Evolutionary conservation across 2,329 filamentous ascomycete genomes (phyloP), one percentile per base, ranked within the genome.

Genomic region (Phyllosticta citrichinensis): DNA sequence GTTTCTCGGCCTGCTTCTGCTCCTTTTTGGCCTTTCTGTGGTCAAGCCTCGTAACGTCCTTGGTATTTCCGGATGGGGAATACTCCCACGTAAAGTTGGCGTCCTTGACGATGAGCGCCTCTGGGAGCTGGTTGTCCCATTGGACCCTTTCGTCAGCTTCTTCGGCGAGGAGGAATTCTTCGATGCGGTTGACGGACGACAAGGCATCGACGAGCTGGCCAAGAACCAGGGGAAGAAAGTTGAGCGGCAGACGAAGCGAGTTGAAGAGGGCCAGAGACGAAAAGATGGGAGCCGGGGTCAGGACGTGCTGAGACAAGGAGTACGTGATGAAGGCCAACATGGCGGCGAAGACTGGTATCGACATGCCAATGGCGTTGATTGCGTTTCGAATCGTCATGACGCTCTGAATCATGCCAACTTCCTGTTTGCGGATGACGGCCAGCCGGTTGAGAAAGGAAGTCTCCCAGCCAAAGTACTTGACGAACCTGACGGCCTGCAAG

Each of bases 381-480:
- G 81, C 90, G 71, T 95, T 95, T 67, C 91, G 84, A 65, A 95
- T 89, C 1, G 88, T 84, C 27, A 97, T 77, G 54, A 97, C 76
- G 14, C 91, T 77, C 71, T 96, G 92, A 62, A 97, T 91, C n/a
- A 87, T 84, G 61, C 81, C 77, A 63, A 97, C 91, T 73, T 97
- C 93, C 63, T 81, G 82, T 58, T 80, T 80, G 62, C 93, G 84
- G 63, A 96, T 88, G 24, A 85, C 81, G 56, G 84, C 83, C 17
- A 97, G 80, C 14, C 91, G 85, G 57, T 85, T 80, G 12, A 97
- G 77, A 69, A 97, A 97, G 35, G 89, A 88, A 62, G 83, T 87
- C 71, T 97, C 93, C 93, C 93, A 97, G 8, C 91, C 92, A 70
- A 97, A 97, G 73, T 85, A 97, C 73, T 97, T 97, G 75, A 97